Evolutionary conservation across 768 basidiomycete genomes (phyloP), one percentile per base, ranked within the genome.

Genomic region (Exsudoporus frostii): DNA sequence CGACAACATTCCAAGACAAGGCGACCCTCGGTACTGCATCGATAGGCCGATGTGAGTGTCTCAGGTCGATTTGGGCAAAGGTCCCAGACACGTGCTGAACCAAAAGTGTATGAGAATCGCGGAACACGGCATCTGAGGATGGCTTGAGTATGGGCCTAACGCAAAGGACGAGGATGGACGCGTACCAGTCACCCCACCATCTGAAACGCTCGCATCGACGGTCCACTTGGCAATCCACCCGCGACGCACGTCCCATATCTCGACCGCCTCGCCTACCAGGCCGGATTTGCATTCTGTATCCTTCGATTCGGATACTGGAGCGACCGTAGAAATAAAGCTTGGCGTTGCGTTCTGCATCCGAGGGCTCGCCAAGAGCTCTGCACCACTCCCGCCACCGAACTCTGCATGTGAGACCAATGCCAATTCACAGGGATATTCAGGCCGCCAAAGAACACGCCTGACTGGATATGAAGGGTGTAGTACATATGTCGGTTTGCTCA

Each of bases 211-310:
- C 14, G 84, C 82, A 20, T 75, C 78, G 11, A 92, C 79, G 3
- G 80, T 78, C 87, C 91, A 93, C 70, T 93, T 94, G 6, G 88
- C 85, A 45, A 92, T 77, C 80, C 86, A 90, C 0, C 82, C 80
- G 43, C 92, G 75, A 49, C 91, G 76, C 2, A 89, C 88, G 65
- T 94, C 91, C 92, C 92, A 94, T 22, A 93, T 85, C 61, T 92
- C 90, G 29, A 91, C 76, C 0, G 82, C 73, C 61, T 90, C 86
- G 3, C 83, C 80, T 3, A 60, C 45, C 11, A 39, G 38, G 3
- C 55, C 42, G 17, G 42, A 1, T 25, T 55, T 68, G 4, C 60
- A 57, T 2, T 60, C 58, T 19, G 46, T 44, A 1, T 58, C 59
- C 7, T 60, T 65, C 7, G 46, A 45, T 10, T 67, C 67, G 6